Evolutionary conservation across 106 monocot genomes (phyloP), one percentile per base, ranked within the genome.

Genomic region (Vanilla planifolia): DNA sequence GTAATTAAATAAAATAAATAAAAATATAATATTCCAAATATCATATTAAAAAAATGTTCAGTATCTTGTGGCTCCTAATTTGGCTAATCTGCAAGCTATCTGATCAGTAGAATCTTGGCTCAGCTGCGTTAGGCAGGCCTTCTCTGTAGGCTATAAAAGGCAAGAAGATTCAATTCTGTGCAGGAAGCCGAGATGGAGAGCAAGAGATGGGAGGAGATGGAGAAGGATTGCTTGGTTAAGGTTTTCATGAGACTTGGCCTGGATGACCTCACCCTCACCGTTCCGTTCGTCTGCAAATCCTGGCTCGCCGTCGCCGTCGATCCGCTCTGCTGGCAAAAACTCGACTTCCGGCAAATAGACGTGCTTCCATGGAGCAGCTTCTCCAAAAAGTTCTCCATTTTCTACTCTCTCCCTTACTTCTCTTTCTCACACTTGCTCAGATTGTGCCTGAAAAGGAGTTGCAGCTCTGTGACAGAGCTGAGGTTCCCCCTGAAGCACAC

Each of bases 281-380:
- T 71, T 11, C 61, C 51, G 28, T 55, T 71, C 15, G 71, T 71
- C 19, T 71, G 71, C 63, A 71, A 44, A 40, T 33, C 62, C 19
- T 71, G 71, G 71, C 26, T 7, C 9, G 8, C 0, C 11, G 52
- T 51, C 14, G 28, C 62, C 16, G 1, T 14, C 51, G 42, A 35
- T 17, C 71, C 71, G 8, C 62, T 63, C 4, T 71, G 71, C 28
- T 71, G 71, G 71, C 17, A 22, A 16, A 39, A 43, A 15, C 71
- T 71, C 33, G 40, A 71, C 43, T 71, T 71, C 43, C 23, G 62
- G 40, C 26, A 1, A 15, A 3, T 63, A 8, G 61, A 62, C 41
- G 32, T 71, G 53, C 29, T 71, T 42, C 71, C 71, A 16, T 52
- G 71, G 63, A 62, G 71, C 43, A 8, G 26, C 3, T 69, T 69